Evolutionary conservation across 148 eudicot genomes (phyloP), one percentile per base, ranked within the genome.

Genomic region (Silene uniflora): DNA sequence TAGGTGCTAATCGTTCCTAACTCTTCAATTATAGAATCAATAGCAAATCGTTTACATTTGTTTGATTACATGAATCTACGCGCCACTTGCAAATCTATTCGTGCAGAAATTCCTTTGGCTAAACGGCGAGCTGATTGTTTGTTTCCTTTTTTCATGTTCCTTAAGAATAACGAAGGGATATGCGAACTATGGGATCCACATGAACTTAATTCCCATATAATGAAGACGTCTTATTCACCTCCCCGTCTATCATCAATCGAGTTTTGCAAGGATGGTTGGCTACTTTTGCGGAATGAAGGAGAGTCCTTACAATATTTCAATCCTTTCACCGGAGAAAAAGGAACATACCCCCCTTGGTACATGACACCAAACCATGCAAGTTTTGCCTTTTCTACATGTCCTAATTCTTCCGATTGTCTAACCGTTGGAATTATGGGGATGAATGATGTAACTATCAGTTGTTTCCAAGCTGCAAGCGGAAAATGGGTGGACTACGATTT

Each of bases 311-410:
- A 76, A 0, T 76, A 21, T 14, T 17, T 68, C 59, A 76, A 76
- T 62, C 67, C 39, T 10, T 42, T 69, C 7, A 68, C 79, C 0
- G n/a, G n/a, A n/a, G n/a, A n/a, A n/a, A n/a, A n/a, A n/a, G n/a
- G n/a, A n/a, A n/a, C n/a, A n/a, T n/a, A n/a, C n/a, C n/a, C n/a
- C n/a, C 46, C 17, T 67, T n/a, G n/a, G n/a, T n/a, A n/a, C n/a
- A n/a, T n/a, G n/a, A 18, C 9, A 4, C 3, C 21, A 16, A 5
- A 0, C 0, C 0, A 18, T 19, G 10, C 46, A 2, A 69, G 69
- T 62, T 12, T n/a, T 55, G 79, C 46, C n/a, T 76, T 76, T 24
- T 76, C 74, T n/a, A 76, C 24, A 9, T 11, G 54, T 29, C 69
- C 79, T 10, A 69, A 42, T 12, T 60, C 39, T 58, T 16, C 68